phyloP scores from a whole-genome alignment of 176 grass and related monocot genomes.

The Ananas comosus region DNA sequence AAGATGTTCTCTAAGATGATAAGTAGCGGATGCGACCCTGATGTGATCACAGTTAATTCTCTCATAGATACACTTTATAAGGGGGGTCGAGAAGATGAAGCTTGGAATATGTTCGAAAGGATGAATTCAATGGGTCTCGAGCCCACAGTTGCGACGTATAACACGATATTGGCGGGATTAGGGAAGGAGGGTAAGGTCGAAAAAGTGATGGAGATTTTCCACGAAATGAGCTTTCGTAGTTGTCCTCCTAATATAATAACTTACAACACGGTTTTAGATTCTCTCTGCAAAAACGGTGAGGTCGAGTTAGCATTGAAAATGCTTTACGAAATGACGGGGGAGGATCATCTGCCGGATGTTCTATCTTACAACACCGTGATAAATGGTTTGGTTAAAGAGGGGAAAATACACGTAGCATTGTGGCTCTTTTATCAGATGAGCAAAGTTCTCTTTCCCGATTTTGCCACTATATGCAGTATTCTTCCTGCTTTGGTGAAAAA shows the following conservation, averaged over 20 bases:
- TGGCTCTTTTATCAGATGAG: conserved; percentile 81
- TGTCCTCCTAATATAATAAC: conserved; percentile 67
- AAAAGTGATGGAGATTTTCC: conserved; percentile 51
- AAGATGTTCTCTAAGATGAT: conserved; percentile 80
- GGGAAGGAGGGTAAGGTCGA: conserved; percentile 83
- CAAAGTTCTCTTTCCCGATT: conserved; percentile 80
- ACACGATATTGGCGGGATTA: conserved; percentile 75
- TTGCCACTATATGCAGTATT: conserved; percentile 64
- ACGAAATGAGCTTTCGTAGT: conserved; percentile 47
- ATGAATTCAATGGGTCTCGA: conserved; percentile 64
- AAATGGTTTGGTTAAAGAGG: conserved; percentile 72
- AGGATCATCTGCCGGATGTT: conserved; percentile 55
- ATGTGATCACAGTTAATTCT: conserved; percentile 69
- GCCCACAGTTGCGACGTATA: conserved; percentile 69
- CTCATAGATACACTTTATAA: conserved; percentile 77
- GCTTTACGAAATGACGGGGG: conserved; percentile 61
- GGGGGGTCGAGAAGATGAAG: conserved; percentile 62
- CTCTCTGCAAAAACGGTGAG: conserved; percentile 89
- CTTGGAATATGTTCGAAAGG: conserved; percentile 62
- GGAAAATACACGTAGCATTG: conserved; percentile 57
- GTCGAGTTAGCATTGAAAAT: conserved; percentile 54
- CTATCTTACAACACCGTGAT: conserved; percentile 86
- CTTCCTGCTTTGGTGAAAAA: conserved; percentile 67
- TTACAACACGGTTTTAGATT: conserved; percentile 82
- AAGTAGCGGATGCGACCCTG: conserved; percentile 47